Base-by-base conservation (phyloP, 1,284 basidiomycete genomes). In the Phylloporus gajari region DNA sequence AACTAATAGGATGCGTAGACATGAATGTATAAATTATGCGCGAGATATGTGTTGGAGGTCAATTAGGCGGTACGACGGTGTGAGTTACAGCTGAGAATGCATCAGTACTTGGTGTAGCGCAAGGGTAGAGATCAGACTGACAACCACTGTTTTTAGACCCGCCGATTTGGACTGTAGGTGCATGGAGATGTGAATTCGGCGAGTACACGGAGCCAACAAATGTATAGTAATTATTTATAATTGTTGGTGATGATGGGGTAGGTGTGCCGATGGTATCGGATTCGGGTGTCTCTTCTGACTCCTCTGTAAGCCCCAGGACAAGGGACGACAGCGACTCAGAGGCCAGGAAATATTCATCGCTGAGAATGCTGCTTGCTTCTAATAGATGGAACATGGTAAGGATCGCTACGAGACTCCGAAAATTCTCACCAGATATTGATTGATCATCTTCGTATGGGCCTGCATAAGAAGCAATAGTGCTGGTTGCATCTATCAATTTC, bases 131-230 rank as follows among this genome's bases (percentile, higher is more conserved):
- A 44, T 62, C 42, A 40, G 40, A 73, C 72, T 42, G 15, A 71
- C 72, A 48, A 17, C 67, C 72, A 8, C 67, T 68, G 59, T 72
- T 72, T 19, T 27, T 27, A 3, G 48, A 15, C 17, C 74, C 74
- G 12, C 42, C 73, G 6, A 68, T 19, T 11, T 75, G 67, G 12
- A 59, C 35, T 21, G 70, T 75, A 11, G 64, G 3, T 56, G 67
- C 71, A 7, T 35, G 12, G 32, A 74, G 19, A 58, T 2, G 68
- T 4, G 74, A 74, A 30, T 72, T 17, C 3, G 56, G 32, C 6
- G 74, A 65, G 44, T 21, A 61, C 51, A 76, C 27, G 30, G 64
- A 71, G 25, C 64, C 63, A 30, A 59, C 44, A 30, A 69, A 66
- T 40, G 21, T 32, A 23, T 56, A 61, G 23, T 69, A 61, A 9